Conservation (phyloP, 345 rosid species). For the Citrus glauca region DNA sequence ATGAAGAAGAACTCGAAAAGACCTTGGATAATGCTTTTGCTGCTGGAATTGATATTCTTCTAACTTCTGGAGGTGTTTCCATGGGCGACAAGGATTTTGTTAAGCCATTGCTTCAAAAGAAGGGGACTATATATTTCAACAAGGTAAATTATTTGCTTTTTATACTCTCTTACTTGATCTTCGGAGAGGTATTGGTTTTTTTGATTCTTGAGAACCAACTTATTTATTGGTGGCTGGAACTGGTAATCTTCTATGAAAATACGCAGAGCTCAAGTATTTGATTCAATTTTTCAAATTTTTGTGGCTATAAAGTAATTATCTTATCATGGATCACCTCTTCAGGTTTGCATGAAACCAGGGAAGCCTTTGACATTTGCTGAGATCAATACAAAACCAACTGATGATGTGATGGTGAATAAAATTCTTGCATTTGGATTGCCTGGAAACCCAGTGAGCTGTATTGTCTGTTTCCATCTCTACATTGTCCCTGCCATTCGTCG, state of each 20-base stretch:
- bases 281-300: constrained; percentile 7
- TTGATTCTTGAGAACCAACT: not conserved
- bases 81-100: constrained; percentile 97
- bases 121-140: constrained; percentile 64
- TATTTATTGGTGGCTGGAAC: not conserved
- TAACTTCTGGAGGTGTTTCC: constrained; percentile 97
- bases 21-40: constrained; percentile 56
- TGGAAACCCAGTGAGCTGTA: constrained; percentile 96
- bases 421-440: constrained; percentile 94
- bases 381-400: constrained; percentile 37
- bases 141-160: constrained; percentile 43
- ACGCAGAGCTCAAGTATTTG: not conserved
- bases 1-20: constrained; percentile 63
- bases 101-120: constrained; percentile 75
- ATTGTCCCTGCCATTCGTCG: constrained; percentile 73
- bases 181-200: not conserved
- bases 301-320: constrained; percentile 7
- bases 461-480: constrained; percentile 87
- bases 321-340: constrained; percentile 24
- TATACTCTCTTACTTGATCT: not conserved
- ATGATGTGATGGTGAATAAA: constrained; percentile 32
- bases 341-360: constrained; percentile 95
- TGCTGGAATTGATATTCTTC: constrained; percentile 67
- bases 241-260: not conserved
- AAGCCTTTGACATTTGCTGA: constrained; percentile 93